phyloP scores from a whole-genome alignment of 345 rosid genomes.

The Gossypium bickii region DNA sequence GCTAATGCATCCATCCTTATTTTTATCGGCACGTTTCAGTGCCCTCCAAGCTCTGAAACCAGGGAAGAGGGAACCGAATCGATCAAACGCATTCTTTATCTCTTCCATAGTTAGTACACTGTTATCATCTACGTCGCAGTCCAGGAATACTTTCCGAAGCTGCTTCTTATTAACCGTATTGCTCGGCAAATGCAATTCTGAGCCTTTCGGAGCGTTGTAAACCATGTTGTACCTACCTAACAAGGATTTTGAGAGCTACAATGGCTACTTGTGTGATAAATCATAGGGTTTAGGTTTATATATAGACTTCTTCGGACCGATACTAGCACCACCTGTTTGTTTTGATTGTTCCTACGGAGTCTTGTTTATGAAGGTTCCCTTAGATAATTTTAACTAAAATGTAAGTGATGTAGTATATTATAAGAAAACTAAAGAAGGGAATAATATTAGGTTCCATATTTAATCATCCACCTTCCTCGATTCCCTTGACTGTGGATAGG shows the following conservation, averaged over 20 bases:
- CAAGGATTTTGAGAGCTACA: background rate
- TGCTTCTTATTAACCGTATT: background rate
- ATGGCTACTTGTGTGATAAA: background rate
- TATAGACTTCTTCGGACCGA: background rate
- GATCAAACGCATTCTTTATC: slow-evolving; percentile 10
- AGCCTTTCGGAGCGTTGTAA: background rate
- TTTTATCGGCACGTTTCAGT: background rate
- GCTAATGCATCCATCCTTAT: slow-evolving; percentile 11
- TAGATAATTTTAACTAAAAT: background rate
- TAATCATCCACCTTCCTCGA: no score
- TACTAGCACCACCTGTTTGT: background rate
- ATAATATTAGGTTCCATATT: no score
- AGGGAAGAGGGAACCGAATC: slow-evolving; percentile 9
- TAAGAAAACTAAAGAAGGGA: background rate
- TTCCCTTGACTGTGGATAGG: no score
- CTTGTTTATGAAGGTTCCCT: background rate
- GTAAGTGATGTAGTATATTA: background rate
- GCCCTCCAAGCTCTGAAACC: slow-evolving; percentile 13
- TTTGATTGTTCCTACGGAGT: background rate
- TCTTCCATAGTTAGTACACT: background rate
- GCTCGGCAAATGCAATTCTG: background rate
- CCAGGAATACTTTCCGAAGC: slow-evolving; percentile 8
- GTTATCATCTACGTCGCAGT: background rate
- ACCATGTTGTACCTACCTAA: background rate
- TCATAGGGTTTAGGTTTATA: background rate